Percentiles rank a stretch among this genome's conserved stretches.
phyloP scores from a whole-genome alignment of 192 early-diverging fungal species.

The Irineochytrium annulatum region DNA sequence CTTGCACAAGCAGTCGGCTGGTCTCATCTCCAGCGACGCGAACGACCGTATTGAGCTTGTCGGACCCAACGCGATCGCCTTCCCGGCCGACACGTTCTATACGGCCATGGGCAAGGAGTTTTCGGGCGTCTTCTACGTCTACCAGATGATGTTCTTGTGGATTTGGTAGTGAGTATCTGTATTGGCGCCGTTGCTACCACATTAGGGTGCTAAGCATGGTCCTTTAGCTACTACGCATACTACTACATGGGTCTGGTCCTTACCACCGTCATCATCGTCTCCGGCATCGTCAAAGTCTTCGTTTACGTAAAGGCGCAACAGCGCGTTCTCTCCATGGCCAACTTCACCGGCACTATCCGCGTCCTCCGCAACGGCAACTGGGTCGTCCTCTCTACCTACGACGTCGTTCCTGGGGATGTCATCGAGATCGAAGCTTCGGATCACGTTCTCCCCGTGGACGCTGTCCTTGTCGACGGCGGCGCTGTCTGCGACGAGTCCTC shows the following conservation, averaged over 20 bases:
- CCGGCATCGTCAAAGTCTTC: slow-evolving; percentile 36
- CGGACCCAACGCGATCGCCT: slow-evolving; percentile 68
- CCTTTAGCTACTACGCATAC: slow-evolving; percentile 34
- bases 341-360: slow-evolving; percentile 37
- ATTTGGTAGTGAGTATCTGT: slow-evolving; percentile 32
- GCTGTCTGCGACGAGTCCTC: slow-evolving; percentile 71
- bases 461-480: slow-evolving; percentile 62
- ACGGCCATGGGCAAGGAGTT: slow-evolving; percentile 55
- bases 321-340: slow-evolving; percentile 41
- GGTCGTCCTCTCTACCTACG: slow-evolving; percentile 40
- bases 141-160: slow-evolving; percentile 39
- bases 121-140: slow-evolving; percentile 40
- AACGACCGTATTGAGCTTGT: slow-evolving; percentile 49
- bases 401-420: slow-evolving; percentile 73
- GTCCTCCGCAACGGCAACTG: slow-evolving; percentile 58
- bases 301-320: slow-evolving; percentile 33
- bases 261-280: slow-evolving; percentile 35
- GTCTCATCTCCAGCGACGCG: slow-evolving; percentile 52
- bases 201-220: not conserved
- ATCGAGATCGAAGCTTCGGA: slow-evolving; percentile 45
- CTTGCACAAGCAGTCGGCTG: slow-evolving; percentile 22
- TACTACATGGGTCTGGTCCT: slow-evolving; percentile 47
- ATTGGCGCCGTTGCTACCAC: slow-evolving; percentile 2
- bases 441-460: slow-evolving; percentile 61
- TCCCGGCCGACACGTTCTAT: slow-evolving; percentile 54